Base-by-base conservation (phyloP, 768 basidiomycete genomes). In the Mycena floridula region DNA sequence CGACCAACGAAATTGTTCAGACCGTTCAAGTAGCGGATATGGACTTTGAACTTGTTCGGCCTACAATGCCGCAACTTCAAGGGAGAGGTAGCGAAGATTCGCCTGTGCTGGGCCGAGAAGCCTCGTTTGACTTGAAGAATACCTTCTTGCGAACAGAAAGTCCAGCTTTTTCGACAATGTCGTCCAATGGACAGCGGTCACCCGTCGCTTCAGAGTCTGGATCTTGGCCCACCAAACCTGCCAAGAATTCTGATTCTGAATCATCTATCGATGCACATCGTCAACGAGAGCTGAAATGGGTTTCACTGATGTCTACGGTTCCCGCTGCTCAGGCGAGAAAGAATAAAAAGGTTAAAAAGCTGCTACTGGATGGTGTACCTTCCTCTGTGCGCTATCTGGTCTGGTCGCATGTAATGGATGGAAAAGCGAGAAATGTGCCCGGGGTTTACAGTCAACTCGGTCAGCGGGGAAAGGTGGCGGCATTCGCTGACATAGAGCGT, bases 331-430 rank as follows among this genome's bases (percentile, higher is more conserved):
- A 84, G 51, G 76, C 85, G 2, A 72, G 79, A 40, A 91, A 86
- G 69, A 84, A 66, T 59, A 90, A 90, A 63, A 92, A 91, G 56
- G 70, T 89, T 9, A 73, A 77, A 50, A 84, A 82, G 54, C 62
- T 93, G 6, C 53, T 91, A 23, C 63, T 81, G 36, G 86, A 89
- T n/a, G 80, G 81, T 27, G 85, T 93, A 1, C 90, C 90, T 0
- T 80, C 85, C 8, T 87, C 83, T 9, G 87, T 93, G 21, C 73
- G 90, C 8, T 91, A 89, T 51, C 75, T 82, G 13, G 89, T 91
- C 3, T 93, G 90, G 90, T 78, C 79, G 15, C 81, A 84, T 57
- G 61, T 92, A 9, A 83, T 82, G 5, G 85, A 91, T 56, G 84
- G 82, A 51, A 86, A 83, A 56, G 82, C 77, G 8, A 76, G 81